Evolutionary conservation across 345 rosid species (phyloP).

Genomic region (Cardamine resedifolia): DNA sequence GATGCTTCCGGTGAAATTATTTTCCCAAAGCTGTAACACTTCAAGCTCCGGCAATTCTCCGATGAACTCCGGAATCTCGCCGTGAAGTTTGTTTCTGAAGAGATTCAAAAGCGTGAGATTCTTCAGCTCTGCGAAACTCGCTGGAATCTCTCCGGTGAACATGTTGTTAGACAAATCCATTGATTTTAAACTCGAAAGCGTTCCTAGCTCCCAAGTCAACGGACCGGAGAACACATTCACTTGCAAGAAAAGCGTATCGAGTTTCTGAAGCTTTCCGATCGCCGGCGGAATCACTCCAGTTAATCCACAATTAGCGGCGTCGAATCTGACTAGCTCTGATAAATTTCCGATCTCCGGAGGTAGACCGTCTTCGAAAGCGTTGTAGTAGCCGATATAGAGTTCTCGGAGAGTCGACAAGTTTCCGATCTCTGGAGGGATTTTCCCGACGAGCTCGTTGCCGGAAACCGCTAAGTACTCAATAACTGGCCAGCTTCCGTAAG

Average conservation of each 20-base stretch:
- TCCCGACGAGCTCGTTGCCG: constrained; percentile 72
- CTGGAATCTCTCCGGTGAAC: constrained; percentile 76
- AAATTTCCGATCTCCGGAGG: constrained; percentile 85
- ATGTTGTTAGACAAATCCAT: constrained; percentile 88
- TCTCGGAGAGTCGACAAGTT: constrained; percentile 59
- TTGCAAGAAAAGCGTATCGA: constrained; percentile 82
- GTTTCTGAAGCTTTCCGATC: constrained; percentile 63
- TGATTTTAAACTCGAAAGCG: constrained; percentile 67
- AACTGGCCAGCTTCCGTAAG: constrained; percentile 66
- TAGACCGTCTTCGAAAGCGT: constrained; percentile 56
- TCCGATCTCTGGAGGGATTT: constrained; percentile 77
- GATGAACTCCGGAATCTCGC: constrained; percentile 75
- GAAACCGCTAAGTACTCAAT: constrained; percentile 76
- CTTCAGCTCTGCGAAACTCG: constrained; percentile 51
- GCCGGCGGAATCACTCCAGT: constrained; percentile 68
- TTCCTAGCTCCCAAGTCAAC: constrained; percentile 58
- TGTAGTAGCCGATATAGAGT: constrained; percentile 85
- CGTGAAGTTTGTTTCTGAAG: constrained; percentile 80
- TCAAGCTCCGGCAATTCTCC: constrained; percentile 72
- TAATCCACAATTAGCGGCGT: constrained; percentile 67
- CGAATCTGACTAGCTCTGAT: constrained; percentile 59
- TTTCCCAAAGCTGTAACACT: constrained; percentile 91
- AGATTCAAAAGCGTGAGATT: constrained; percentile 75
- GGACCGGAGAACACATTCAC: constrained; percentile 71
- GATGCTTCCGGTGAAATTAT: constrained; percentile 77